These are phyloP conservation scores for Yarrowia hollandica DNA, from an alignment of 805 yeast species.

Conservation along the genomic window DNA sequence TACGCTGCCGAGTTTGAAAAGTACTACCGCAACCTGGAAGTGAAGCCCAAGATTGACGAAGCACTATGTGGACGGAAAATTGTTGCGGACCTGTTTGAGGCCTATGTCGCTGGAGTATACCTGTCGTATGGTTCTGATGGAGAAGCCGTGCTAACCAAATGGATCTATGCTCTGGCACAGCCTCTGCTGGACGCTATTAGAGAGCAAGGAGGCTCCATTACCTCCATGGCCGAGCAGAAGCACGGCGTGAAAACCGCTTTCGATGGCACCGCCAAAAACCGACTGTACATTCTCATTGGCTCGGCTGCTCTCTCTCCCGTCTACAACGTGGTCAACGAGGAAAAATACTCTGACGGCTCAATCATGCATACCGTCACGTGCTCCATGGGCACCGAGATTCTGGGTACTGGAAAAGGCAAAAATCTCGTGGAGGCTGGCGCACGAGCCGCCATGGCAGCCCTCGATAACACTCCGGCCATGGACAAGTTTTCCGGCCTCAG, in stretches of 20 bases:
- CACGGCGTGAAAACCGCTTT: slow-evolving; percentile 42
- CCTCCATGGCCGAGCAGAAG: slow-evolving; percentile 15
- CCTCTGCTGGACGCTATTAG: slow-evolving; percentile 35
- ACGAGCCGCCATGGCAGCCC: slow-evolving; percentile 81
- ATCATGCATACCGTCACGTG: slow-evolving; percentile 63
- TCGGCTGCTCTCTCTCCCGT: slow-evolving; percentile 64
- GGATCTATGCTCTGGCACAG: slow-evolving; percentile 41
- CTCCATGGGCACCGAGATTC: slow-evolving; percentile 56
- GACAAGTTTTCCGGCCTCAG: slow-evolving; percentile 65
- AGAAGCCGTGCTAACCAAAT: slow-evolving; percentile 35
- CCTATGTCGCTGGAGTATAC: slow-evolving; percentile 83
- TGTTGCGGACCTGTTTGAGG: slow-evolving; percentile 89
- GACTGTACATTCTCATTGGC: slow-evolving; percentile 71
- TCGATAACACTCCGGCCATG: slow-evolving; percentile 56
- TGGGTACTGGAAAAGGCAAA: slow-evolving; percentile 73
- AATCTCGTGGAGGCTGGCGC: slow-evolving; percentile 75
- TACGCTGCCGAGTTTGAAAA: slow-evolving; percentile 10
- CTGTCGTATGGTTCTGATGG: slow-evolving; percentile 52
- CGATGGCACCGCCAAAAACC: slow-evolving; percentile 69
- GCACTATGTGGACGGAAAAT: slow-evolving; percentile 48
- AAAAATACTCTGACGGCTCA: slow-evolving; percentile 33
- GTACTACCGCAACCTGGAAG: not conserved
- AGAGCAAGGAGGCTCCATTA: slow-evolving; percentile 29
- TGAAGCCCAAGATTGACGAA: slow-evolving; percentile 11
- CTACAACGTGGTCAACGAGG: slow-evolving; percentile 50